Base-by-base conservation (phyloP, 1,284 basidiomycete species). In the Puccinia coronata region DNA sequence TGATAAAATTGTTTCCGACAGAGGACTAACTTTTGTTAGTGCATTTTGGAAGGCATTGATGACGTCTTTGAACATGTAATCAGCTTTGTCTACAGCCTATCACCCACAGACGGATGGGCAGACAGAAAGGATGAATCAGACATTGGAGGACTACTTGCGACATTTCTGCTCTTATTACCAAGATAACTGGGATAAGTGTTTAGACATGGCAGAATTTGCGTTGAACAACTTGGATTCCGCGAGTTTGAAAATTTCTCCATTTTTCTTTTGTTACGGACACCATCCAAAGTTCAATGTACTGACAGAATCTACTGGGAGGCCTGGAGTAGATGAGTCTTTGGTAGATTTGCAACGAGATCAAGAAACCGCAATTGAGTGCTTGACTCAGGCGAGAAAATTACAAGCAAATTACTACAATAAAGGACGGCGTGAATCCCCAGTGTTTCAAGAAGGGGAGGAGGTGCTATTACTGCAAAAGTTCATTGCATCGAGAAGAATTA, bases 201-300 rank as follows among this genome's bases (percentile, higher is more conserved):
- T n/a, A n/a, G n/a, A n/a, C n/a, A n/a, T n/a, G n/a, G 84, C 86
- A 0, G 85, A 88, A 67, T 88, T 88, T 55, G 51, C 84, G 43
- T 8, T 16, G 16, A 43, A 43, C 6, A 43, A 43, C 43, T 82
- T 83, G 0, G 69, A 57, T 20, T 51, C 85, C 41, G 59, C 82
- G 0, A 85, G 87, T 2, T 88, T 86, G 18, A 28, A 23, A 9
- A 28, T 57, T 31, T 85, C 88, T 1, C 89, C 88, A 0, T 89
- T 89, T 85, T 87, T 84, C 47, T 86, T 87, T 51, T 87, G 87
- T 72, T 83, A 85, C n/a, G 88, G 86, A 18, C 88, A 85, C 67
- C 82, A 87, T 71, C 87, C 87, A 12, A 83, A 77, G 11, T 82
- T 85, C 36, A 78, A 59, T 70, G 36, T 53, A 20, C 4, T 67